These are phyloP conservation scores for Hirschfeldia incana DNA, from an alignment of 345 rosid genomes.

Conservation along the genomic window DNA sequence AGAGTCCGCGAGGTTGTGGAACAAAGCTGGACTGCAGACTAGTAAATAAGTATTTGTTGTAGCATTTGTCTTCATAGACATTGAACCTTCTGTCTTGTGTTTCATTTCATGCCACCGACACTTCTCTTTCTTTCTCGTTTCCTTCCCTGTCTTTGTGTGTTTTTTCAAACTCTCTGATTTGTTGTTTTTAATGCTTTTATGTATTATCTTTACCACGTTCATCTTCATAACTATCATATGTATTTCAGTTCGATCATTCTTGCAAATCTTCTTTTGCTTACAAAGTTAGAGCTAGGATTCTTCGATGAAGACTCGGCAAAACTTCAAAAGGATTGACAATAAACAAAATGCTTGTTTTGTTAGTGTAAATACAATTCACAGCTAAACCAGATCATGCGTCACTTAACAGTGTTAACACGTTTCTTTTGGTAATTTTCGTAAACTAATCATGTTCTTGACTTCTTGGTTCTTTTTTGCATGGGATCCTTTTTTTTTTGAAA, in stretches of 20 bases:
- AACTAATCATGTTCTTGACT: background rate
- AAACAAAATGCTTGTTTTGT: background rate
- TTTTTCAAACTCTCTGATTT: conserved; percentile 23
- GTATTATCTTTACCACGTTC: conserved; percentile 2
- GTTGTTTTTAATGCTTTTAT: conserved; percentile 17
- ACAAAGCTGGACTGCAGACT: conserved; percentile 96
- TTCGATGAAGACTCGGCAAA: background rate
- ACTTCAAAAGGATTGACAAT: background rate
- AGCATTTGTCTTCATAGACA: conserved; percentile 20
- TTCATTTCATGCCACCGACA: background rate
- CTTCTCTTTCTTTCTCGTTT: background rate
- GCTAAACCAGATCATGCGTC: background rate
- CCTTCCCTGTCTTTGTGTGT: conserved; percentile 11
- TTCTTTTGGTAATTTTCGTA: background rate
- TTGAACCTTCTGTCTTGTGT: conserved; percentile 13
- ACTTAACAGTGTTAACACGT: no score
- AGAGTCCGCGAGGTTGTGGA: conserved; percentile 84
- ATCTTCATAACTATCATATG: conserved; percentile 9
- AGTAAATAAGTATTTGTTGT: conserved; percentile 19
- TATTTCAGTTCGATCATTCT: background rate
- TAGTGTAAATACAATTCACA: background rate
- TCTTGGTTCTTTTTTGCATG: background rate
- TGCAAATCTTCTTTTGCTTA: background rate
- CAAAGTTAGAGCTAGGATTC: background rate
- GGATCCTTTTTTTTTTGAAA: background rate